Evolutionary conservation across 345 rosid genomes (phyloP).

Genomic region (Ceriops tagal): DNA sequence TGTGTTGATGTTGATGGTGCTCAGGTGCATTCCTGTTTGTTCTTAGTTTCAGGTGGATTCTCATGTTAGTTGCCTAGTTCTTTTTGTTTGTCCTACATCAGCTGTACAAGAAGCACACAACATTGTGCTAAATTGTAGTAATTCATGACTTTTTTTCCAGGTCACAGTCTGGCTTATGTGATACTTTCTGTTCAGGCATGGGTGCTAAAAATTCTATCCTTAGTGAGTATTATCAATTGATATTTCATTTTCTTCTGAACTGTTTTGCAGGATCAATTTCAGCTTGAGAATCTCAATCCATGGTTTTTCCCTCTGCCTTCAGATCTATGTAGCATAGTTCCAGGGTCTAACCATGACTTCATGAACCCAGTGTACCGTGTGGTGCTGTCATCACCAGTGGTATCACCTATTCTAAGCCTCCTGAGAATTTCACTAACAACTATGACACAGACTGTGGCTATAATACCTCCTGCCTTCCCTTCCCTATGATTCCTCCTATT

Average conservation of each 20-base stretch:
- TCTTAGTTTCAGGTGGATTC: too few relatives aligned
- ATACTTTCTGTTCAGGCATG: background rate
- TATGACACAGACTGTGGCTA: conserved; percentile 5
- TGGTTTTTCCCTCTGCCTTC: conserved; percentile 88
- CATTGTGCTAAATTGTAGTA: background rate
- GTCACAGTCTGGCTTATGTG: background rate
- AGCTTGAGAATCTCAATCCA: conserved; percentile 58
- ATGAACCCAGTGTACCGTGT: conserved; percentile 55
- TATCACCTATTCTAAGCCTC: conserved; percentile 32
- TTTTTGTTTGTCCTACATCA: too few relatives aligned
- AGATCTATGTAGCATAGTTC: conserved; percentile 47
- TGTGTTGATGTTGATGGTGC: background rate
- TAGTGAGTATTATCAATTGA: conserved; percentile 1
- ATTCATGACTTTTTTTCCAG: background rate
- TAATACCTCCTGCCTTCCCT: background rate
- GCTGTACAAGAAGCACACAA: background rate
- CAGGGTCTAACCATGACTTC: conserved; percentile 86
- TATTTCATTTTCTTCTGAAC: conserved; percentile 6
- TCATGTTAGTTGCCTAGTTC: too few relatives aligned
- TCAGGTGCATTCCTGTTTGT: too few relatives aligned
- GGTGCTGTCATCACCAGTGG: conserved; percentile 93
- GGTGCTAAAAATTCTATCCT: background rate
- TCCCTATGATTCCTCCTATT: background rate
- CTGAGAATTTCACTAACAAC: background rate
- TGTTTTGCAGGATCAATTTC: conserved; percentile 42